Base-by-base conservation (phyloP, 352 stramenopile species). In the Globisporangium viniferum region DNA sequence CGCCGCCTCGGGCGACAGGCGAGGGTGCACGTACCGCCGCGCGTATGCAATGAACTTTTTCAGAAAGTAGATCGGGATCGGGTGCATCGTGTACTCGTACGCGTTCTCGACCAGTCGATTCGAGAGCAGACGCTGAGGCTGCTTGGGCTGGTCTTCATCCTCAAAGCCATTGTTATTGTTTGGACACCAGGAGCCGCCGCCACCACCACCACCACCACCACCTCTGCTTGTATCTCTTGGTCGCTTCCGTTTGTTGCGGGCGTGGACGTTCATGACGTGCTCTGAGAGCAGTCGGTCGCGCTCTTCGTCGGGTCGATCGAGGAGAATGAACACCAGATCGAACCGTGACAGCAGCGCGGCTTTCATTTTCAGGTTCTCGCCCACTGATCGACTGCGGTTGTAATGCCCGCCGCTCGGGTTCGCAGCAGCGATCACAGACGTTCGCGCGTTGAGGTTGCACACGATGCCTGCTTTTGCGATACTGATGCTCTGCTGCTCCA, bases 401-500 rank as follows among this genome's bases (percentile, higher is more conserved):
- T 99, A 99, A 69, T 98, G 94, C 7, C 97, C 97, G 59, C 96
- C 95, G 57, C 93, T 96, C 6, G 97, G 97, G 80, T 99, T 99
- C 0, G 97, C 97, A 7, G 97, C 97, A 14, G 97, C 97, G 62
- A 99, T 91, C 33, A 99, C 90, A 8, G 93, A 98, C 51, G 96
- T 98, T 8, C 97, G 76, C 20, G 94, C 95, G 58, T 95, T 97
- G 36, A 99, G 82, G 18, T 94, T 98, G 68, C 94, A 97, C 15
- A 99, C 94, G 31, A 99, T 97, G 39, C 97, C 82, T 39, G 83
- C 84, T 66, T 93, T 93, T 14, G 84, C 84, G 55, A 92, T 97
- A 74, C 81, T 99, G 90, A 88, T 99, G 88, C 84, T 99, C 77
- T 99, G 97, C 70, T 99, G 97, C 81, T 99, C 97, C 97, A 99